Evolutionary conservation across 176 grass and related monocot genomes (phyloP), one percentile per base, ranked within the genome.

Genomic region (Coix lacrymajobi): DNA sequence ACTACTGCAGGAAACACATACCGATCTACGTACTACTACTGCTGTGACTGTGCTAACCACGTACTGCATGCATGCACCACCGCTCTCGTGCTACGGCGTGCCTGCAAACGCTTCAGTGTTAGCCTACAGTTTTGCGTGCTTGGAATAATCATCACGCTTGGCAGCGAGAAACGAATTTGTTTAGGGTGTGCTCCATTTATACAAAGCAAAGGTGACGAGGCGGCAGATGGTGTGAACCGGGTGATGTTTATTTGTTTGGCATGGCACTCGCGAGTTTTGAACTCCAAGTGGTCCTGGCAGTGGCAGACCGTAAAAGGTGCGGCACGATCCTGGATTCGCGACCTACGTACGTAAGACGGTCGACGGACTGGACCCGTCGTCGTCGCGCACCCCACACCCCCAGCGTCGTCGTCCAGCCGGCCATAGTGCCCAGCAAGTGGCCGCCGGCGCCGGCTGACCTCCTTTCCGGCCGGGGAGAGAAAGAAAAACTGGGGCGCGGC

Each of bases 341-440:
- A 52, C 70, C 22, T 57, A 58, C 22, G 20, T 9, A 61, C 58
- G 10, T 48, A n/a, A n/a, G n/a, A 26, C 57, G 56, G 8, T 4
- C 16, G n/a, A 61, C n/a, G 17, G 24, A 72, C 43, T 73, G 26
- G 71, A 73, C 70, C 43, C 29, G 15, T 19, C 39, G 67, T n/a
- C n/a, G n/a, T n/a, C n/a, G n/a, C n/a, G n/a, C n/a, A n/a, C n/a
- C n/a, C n/a, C 24, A 7, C 38, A 22, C n/a, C 7, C 24, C 69
- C 24, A 19, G 44, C 26, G 43, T 31, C 71, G 44, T 51, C 11
- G 8, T 58, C 71, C 46, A 75, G 71, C 71, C 71, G 45, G 45
- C 71, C 72, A 17, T 75, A 75, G 72, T 75, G 72, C 72, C 46
- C 72, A n/a, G n/a, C n/a, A 33, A 75, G 72, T 56, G 46, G 71